Base-by-base conservation (phyloP, 2,329 filamentous ascomycete genomes). In the Phialophora expanda region DNA sequence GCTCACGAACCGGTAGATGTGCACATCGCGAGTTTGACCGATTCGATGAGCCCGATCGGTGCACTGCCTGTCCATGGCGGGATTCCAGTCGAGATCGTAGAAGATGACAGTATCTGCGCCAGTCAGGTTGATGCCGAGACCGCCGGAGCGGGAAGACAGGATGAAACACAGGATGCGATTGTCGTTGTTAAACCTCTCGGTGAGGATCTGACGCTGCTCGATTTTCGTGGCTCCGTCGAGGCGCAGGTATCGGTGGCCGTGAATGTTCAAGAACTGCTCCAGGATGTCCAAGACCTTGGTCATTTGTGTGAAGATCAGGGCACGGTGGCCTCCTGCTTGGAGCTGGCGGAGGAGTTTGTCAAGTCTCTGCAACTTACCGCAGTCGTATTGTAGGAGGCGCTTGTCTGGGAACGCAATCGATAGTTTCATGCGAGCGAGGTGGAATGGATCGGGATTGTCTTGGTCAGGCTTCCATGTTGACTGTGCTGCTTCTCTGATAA, bases 251-350 rank as follows among this genome's bases (percentile, higher is more conserved):
- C 96, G 95, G 81, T 98, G 92, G 0, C 94, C 94, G 74, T 99
- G 94, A 58, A 99, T 97, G 75, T 97, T 98, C 72, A 99, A 86
- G 75, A 99, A 99, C 72, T 95, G 93, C 77, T 99, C 95, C 2
- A 99, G 84, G 62, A 99, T 96, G 76, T 99, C 94, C 20, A 99
- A 85, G 54, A 98, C 95, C 77, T 96, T 97, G 55, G 95, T 98
- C 95, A 99, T 99, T 75, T 99, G 95, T 0, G 96, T 98, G 78
- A 99, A 99, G 76, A 99, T 99, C 58, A 99, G 84, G 9, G 93
- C 95, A 7, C 96, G 91, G 74, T 98, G 95, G 1, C 93, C 93
- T 46, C 92, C 93, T 2, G 91, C 87, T 78, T 98, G 93, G 7
- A 99, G 84, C 68, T 90, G 89, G 9, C 95, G 90, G 14, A 99